Base-by-base conservation (phyloP, 2,329 filamentous ascomycete species). In the Dothideomycetidae sp. region DNA sequence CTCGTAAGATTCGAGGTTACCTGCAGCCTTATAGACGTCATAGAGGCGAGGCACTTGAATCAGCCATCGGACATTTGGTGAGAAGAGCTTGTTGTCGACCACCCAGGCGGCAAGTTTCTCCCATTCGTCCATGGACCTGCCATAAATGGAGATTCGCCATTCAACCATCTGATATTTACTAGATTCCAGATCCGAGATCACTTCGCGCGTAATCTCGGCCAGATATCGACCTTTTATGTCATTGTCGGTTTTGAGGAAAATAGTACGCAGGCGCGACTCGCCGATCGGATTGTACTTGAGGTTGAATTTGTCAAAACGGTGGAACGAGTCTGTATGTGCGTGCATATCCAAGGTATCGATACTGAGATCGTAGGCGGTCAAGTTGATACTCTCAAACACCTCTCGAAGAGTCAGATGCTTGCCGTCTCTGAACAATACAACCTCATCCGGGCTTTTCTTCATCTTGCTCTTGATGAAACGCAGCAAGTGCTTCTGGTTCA, bases 81-180 rank as follows among this genome's bases (percentile, higher is more conserved):
- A 96, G 59, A 93, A 93, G 29, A 98, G 70, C 62, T 94, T 96
- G 66, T 96, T 93, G 63, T 96, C 88, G 11, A 96, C 76, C 5
- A 98, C 85, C 90, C 90, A 98, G 3, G 81, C 83, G 3, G 90
- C 90, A 36, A 98, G 73, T 54, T 93, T 98, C 53, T 96, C 88
- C 90, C 90, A 98, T 58, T 98, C 90, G 44, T 93, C 78, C 29
- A 93, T 70, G 2, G 80, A 81, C 54, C 84, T 81, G 44, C 90
- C 90, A 52, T 98, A 98, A 46, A 98, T 84, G 15, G 86, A 94
- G 48, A 98, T 93, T 30, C 90, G 84, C 86, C 92, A 98, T 62
- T 98, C 90, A 1, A 90, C 90, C 81, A 98, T 94, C 57, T 98
- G 90, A 53, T 98, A 98, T 58, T 98, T 98, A 71, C 86, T 94